These are phyloP conservation scores for Aspergillus conjunctus DNA, from an alignment of 495 filamentous ascomycete species.

Conservation along the genomic window DNA sequence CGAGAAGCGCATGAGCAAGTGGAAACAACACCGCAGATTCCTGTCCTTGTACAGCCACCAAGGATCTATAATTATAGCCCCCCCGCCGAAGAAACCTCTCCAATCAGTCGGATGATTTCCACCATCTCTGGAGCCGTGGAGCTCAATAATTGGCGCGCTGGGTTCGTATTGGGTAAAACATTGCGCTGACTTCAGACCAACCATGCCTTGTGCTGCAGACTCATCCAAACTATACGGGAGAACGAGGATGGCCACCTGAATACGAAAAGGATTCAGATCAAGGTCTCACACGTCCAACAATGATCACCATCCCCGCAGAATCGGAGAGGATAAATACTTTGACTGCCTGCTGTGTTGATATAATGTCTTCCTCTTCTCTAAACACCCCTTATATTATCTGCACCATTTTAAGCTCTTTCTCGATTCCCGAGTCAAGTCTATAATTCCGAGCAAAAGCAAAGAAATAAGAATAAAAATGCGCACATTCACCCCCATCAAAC, in stretches of 20 bases:
- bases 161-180: slow-evolving; percentile 11
- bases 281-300: neutral
- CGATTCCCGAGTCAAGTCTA: too few relatives aligned
- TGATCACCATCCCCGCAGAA: neutral
- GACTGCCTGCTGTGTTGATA: too few relatives aligned
- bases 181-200: slow-evolving; percentile 8
- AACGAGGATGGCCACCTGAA: neutral
- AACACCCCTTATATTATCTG: too few relatives aligned
- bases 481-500: neutral
- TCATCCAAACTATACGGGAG: neutral
- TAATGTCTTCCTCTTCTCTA: too few relatives aligned
- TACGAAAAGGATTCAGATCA: neutral
- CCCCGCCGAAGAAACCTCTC: slow-evolving; percentile 15
- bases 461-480: neutral
- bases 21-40: too few relatives aligned
- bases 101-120: slow-evolving; percentile 1
- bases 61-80: neutral
- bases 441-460: neutral
- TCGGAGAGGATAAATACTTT: neutral
- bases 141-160: slow-evolving; percentile 2
- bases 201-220: slow-evolving; percentile 10
- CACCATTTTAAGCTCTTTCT: too few relatives aligned
- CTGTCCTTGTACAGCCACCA: too few relatives aligned
- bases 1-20: too few relatives aligned
- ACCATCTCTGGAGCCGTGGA: neutral